These are phyloP conservation scores for Comarum palustre DNA, from an alignment of 306 rosid genomes.

Conservation along the genomic window DNA sequence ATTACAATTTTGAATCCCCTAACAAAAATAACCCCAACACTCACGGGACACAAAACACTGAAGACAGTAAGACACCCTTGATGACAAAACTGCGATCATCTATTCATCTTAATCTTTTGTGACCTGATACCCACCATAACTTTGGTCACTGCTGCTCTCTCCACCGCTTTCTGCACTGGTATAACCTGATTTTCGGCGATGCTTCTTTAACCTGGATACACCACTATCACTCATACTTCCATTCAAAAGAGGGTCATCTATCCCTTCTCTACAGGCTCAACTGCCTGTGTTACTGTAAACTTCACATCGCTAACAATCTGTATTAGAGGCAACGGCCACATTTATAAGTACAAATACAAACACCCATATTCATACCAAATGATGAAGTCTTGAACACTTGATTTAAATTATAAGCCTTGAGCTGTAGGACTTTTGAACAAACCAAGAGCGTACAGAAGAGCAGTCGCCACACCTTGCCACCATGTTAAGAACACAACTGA, in stretches of 20 bases:
- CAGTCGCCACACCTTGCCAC: slow-evolving; percentile 99
- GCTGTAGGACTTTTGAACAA: slow-evolving; percentile 91
- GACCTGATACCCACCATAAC: slow-evolving; percentile 66
- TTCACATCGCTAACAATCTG: slow-evolving; percentile 91
- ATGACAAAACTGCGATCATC: slow-evolving; percentile 5
- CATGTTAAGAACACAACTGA: slow-evolving; percentile 96
- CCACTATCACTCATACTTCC: slow-evolving; percentile 88
- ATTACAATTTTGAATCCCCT: slow-evolving; percentile 6
- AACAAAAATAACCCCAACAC: not conserved
- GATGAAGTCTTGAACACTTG: slow-evolving; percentile 97
- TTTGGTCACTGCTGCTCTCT: slow-evolving; percentile 88
- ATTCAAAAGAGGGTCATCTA: slow-evolving; percentile 83
- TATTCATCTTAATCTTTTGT: slow-evolving; percentile 63
- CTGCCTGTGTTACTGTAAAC: slow-evolving; percentile 94
- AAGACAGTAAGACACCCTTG: too few species aligned
- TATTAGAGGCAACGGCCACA: slow-evolving; percentile 21
- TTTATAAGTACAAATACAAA: slow-evolving; percentile 1
- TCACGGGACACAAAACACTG: too few species aligned
- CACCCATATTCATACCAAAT: slow-evolving; percentile 32
- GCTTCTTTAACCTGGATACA: slow-evolving; percentile 65
- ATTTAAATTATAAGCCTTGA: slow-evolving; percentile 81
- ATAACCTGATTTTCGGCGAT: slow-evolving; percentile 69
- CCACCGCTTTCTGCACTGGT: slow-evolving; percentile 93
- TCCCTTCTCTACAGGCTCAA: slow-evolving; percentile 94
- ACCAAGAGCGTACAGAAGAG: slow-evolving; percentile 75